A percentile compares a stretch with the other conserved stretches of the same genome.
These are phyloP conservation scores for Huntiella savannae DNA, from an alignment of 2,329 filamentous ascomycete genomes.

Conservation along the genomic window DNA sequence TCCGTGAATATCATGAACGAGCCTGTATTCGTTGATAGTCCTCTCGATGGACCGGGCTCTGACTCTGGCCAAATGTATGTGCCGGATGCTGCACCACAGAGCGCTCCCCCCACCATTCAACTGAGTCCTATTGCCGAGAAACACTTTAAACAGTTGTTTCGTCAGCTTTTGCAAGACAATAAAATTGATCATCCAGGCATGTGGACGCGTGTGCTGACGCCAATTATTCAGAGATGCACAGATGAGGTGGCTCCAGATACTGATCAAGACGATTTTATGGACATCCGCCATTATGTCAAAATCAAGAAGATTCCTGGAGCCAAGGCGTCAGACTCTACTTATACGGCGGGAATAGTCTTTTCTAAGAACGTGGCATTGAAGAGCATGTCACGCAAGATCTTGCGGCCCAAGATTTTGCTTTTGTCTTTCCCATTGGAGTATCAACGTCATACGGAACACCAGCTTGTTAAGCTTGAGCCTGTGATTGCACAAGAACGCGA, in stretches of 20 bases:
- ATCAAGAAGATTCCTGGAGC: slow-evolving; percentile 90
- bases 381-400: slow-evolving; percentile 78
- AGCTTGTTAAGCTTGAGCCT: slow-evolving; percentile 95
- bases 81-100: slow-evolving; percentile 23
- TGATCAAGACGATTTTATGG: slow-evolving; percentile 79
- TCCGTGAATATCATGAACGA: slow-evolving; percentile 34
- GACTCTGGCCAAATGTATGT: slow-evolving; percentile 6
- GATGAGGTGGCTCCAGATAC: slow-evolving; percentile 92
- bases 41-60: slow-evolving; percentile 3
- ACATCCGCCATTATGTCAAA: slow-evolving; percentile 94
- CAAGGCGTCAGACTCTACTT: slow-evolving; percentile 77
- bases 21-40: slow-evolving; percentile 15
- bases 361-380: slow-evolving; percentile 93
- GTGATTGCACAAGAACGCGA: slow-evolving; percentile 94
- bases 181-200: slow-evolving; percentile 51
- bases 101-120: slow-evolving; percentile 56
- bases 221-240: slow-evolving; percentile 75
- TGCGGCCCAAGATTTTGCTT: slow-evolving; percentile 71
- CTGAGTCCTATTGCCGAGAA: slow-evolving; percentile 73
- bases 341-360: slow-evolving; percentile 91
- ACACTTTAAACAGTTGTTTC: slow-evolving; percentile 70
- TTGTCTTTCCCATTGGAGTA: slow-evolving; percentile 95
- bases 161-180: slow-evolving; percentile 63
- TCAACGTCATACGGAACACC: slow-evolving; percentile 59
- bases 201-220: slow-evolving; percentile 82